phyloP scores from a whole-genome alignment of 345 rosid species.

The Physaria fendleri region DNA sequence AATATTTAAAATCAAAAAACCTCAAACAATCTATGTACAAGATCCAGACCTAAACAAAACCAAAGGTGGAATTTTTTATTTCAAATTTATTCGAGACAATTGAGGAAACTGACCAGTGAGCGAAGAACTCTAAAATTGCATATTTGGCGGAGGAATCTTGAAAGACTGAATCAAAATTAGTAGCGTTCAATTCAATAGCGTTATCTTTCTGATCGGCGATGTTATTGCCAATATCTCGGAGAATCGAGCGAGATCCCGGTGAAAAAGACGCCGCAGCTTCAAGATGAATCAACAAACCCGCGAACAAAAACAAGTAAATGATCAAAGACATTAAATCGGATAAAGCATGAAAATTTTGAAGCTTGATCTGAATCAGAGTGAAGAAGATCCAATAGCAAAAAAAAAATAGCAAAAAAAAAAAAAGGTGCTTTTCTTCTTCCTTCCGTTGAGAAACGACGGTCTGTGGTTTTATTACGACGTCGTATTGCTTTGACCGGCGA shows the following conservation, averaged over 20 bases:
- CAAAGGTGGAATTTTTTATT: background rate
- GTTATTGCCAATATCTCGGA: constrained; percentile 39
- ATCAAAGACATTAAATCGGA: constrained; percentile 42
- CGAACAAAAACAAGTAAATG: constrained; percentile 32
- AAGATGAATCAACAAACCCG: constrained; percentile 32
- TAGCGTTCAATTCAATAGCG: constrained; percentile 64
- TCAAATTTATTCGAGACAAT: background rate
- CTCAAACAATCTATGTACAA: background rate
- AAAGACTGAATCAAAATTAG: constrained; percentile 63
- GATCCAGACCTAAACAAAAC: background rate
- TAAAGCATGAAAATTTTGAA: background rate
- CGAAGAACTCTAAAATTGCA: constrained; percentile 88
- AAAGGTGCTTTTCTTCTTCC: constrained; percentile 22
- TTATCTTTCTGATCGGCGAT: constrained; percentile 35
- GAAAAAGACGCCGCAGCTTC: constrained; percentile 38
- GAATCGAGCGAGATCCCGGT: constrained; percentile 68
- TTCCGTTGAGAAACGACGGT: constrained; percentile 22
- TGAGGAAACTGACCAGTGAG: constrained; percentile 55
- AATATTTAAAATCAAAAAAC: background rate
- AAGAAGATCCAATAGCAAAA: constrained; percentile 9
- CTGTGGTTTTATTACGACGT: constrained; percentile 7
- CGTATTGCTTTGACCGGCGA: constrained; percentile 16
- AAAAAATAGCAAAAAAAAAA: background rate
- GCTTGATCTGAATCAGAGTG: constrained; percentile 12
- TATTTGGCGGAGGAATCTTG: constrained; percentile 55